Evolutionary conservation across 495 filamentous ascomycete genomes (phyloP), one percentile per base, ranked within the genome.

Genomic region (Aspergillus mulundensis): DNA sequence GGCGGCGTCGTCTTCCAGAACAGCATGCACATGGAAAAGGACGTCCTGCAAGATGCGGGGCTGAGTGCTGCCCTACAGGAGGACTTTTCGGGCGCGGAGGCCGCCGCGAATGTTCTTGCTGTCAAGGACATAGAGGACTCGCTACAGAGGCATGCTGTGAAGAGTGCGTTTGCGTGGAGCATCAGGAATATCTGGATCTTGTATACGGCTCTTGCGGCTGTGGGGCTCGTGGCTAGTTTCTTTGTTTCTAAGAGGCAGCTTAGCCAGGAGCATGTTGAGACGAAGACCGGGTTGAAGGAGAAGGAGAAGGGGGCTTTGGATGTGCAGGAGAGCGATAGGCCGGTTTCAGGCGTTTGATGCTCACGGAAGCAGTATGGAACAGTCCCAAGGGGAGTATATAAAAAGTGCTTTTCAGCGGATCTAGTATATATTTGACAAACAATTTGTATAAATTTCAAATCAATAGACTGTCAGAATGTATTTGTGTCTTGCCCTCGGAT

Each of bases 1-100:
- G 91, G 91, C 15, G 82, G 87, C 14, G 88, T 91, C 2, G 83
- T 96, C 25, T 95, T 95, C 66, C 79, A 82, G 58, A 83, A 84
- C 51, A 72, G 81, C 41, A 87, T 88, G 84, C 50, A 63, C 18
- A 47, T 62, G 32, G 76, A 65, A 40, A 63, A 64, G 5, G 38
- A 68, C 0, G 58, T 42, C 2, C 72, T 87, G 1, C 52, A 58
- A 3, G 71, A 71, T 5, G 73, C 77, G 12, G 84, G 83, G 2
- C 67, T 84, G 19, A 70, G 72, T 0, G 40, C 59, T 0, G 50
- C 60, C 0, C 16, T 80, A 32, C 58, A 74, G 0, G 51, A 72
- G 1, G 57, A 72, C 47, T 68, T 86, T 53, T 69, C 77, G 5
- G 78, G 79, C 5, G 59, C 64, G 11, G 70, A 74, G 20, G 83